These are phyloP conservation scores for Akanthomyces uredinophilus DNA, from an alignment of 2,329 filamentous ascomycete species.

Conservation along the genomic window DNA sequence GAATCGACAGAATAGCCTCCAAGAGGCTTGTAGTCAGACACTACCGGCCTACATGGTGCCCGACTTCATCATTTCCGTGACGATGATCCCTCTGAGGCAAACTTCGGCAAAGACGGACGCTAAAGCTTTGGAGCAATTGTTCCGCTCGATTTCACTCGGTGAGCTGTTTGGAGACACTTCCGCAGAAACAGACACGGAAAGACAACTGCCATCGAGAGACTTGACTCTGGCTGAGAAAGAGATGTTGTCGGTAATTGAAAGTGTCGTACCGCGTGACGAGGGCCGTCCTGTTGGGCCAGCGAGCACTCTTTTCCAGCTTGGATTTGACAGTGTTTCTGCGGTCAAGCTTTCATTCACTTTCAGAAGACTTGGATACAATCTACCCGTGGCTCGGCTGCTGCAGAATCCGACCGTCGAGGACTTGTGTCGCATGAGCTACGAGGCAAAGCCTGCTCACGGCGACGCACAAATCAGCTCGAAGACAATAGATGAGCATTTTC, in stretches of 20 bases:
- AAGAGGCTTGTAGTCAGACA: background rate
- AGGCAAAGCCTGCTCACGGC: background rate
- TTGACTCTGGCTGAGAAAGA: background rate
- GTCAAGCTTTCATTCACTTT: constrained; percentile 32
- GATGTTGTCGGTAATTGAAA: background rate
- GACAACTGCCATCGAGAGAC: background rate
- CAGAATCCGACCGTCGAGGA: constrained; percentile 30
- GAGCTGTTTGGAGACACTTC: constrained; percentile 1
- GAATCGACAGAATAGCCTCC: background rate
- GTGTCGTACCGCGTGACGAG: background rate
- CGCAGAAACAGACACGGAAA: background rate
- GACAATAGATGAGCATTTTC: background rate
- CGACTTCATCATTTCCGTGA: constrained; percentile 12
- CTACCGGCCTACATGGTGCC: constrained; percentile 17
- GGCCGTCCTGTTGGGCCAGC: background rate
- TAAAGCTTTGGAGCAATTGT: constrained; percentile 9
- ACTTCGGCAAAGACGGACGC: constrained; percentile 14
- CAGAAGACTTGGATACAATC: constrained; percentile 27
- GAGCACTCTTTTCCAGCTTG: constrained; percentile 29
- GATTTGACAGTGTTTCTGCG: constrained; percentile 32
- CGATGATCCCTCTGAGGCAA: constrained; percentile 9
- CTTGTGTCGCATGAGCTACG: constrained; percentile 20
- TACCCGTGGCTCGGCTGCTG: constrained; percentile 30
- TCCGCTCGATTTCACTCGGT: constrained; percentile 9
- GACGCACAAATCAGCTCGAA: background rate